These are phyloP conservation scores for Aspergillus sojae DNA, from an alignment of 2,329 filamentous ascomycete genomes.

Conservation along the genomic window DNA sequence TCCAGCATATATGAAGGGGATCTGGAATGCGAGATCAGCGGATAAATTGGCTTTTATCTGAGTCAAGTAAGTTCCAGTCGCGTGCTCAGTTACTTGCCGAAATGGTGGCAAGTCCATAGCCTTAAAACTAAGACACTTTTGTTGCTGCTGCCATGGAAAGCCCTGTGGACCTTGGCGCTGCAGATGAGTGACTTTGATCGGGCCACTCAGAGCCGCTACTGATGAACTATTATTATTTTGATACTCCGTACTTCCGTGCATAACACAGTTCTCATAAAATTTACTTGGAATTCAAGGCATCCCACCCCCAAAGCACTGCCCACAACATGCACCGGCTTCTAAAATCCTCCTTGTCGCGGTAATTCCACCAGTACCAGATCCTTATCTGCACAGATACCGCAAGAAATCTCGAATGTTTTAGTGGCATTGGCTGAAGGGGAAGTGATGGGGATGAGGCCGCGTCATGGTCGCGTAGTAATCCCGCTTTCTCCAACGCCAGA, in stretches of 20 bases:
- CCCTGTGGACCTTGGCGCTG: neutral
- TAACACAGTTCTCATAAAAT: neutral
- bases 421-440: neutral
- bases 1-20: neutral
- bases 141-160: neutral
- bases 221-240: neutral
- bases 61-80: neutral
- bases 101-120: neutral
- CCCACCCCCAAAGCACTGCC: neutral
- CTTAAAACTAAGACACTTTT: neutral
- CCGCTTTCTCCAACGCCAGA: neutral
- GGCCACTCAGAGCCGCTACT: neutral
- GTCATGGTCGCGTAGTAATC: neutral
- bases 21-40: neutral
- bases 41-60: neutral
- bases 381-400: neutral
- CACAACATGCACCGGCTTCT: neutral
- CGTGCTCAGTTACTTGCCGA: slow-evolving; percentile 3
- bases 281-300: neutral
- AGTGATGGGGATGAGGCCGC: slow-evolving; percentile 2
- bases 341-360: neutral
- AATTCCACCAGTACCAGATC: neutral
- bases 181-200: neutral
- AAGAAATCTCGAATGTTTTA: neutral
- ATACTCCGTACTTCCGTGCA: neutral